Evolutionary conservation across 164 flowering plant genomes (phyloP).

Genomic region (Dillenia suffruticosa): DNA sequence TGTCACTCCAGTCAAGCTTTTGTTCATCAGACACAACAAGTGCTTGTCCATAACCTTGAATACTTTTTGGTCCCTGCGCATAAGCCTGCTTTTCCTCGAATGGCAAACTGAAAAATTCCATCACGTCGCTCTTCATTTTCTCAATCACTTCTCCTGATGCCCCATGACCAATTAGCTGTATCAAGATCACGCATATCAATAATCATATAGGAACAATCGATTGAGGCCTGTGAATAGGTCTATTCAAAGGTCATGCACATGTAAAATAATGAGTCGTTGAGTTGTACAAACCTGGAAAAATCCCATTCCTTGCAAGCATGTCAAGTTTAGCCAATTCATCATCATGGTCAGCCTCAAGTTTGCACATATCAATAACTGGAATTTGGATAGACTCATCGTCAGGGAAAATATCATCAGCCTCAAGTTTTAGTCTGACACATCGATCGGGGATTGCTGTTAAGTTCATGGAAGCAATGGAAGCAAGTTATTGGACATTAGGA

Average conservation of each 20-base stretch:
- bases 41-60: conserved; percentile 60
- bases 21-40: conserved; percentile 45
- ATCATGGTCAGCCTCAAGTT: conserved; percentile 1
- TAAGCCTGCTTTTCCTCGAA: conserved; percentile 40
- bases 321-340: conserved; percentile 33
- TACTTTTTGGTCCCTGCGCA: conserved; percentile 25
- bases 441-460: conserved; percentile 25
- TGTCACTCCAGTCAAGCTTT: conserved; percentile 55
- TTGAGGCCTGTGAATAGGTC: no score
- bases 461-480: conserved; percentile 24
- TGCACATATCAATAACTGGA: conserved; percentile 35
- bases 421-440: conserved; percentile 25
- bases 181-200: background rate
- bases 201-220: no score
- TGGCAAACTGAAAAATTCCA: conserved; percentile 43
- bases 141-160: conserved; percentile 25
- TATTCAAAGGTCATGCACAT: background rate
- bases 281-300: conserved; percentile 39
- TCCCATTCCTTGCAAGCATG: conserved; percentile 45
- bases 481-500: conserved; percentile 34
- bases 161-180: conserved; percentile 49
- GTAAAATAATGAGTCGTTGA: background rate
- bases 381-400: conserved; percentile 20
- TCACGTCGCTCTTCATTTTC: conserved; percentile 29
- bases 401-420: conserved; percentile 9